Conservation (phyloP, 495 filamentous ascomycete species). For the Hypoxylon lenormandii region DNA sequence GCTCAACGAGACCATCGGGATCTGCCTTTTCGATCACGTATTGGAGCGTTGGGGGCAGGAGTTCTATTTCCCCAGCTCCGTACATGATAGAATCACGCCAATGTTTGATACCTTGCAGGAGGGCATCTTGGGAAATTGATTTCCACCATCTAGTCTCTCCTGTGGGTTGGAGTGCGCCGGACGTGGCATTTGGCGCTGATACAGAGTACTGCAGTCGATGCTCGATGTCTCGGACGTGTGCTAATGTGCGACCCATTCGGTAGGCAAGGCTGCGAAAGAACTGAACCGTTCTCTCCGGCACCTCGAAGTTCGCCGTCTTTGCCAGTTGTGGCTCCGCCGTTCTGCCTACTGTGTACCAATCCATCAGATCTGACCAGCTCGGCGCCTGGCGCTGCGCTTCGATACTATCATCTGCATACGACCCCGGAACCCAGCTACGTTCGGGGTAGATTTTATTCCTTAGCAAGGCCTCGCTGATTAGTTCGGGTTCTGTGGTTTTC, state of each 20-base stretch:
- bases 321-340: neutral
- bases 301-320: neutral
- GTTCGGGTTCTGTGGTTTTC: neutral
- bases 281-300: constrained; percentile 45
- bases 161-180: neutral
- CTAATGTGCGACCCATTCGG: constrained; percentile 47
- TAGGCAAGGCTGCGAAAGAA: constrained; percentile 51
- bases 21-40: constrained; percentile 39
- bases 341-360: constrained; percentile 4
- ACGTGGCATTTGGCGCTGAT: neutral
- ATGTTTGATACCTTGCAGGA: constrained; percentile 15
- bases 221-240: constrained; percentile 38
- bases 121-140: constrained; percentile 28
- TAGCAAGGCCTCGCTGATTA: neutral
- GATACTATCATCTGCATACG: neutral
- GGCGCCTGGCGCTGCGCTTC: constrained; percentile 19
- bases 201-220: constrained; percentile 31
- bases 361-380: constrained; percentile 26
- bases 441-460: constrained; percentile 7
- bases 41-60: constrained; percentile 33
- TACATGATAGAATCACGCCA: constrained; percentile 35
- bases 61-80: constrained; percentile 38
- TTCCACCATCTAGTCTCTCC: constrained; percentile 27
- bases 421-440: neutral
- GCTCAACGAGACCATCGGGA: neutral